Evolutionary conservation across 2,329 filamentous ascomycete genomes (phyloP).

Genomic region (Pyrenophora teres): DNA sequence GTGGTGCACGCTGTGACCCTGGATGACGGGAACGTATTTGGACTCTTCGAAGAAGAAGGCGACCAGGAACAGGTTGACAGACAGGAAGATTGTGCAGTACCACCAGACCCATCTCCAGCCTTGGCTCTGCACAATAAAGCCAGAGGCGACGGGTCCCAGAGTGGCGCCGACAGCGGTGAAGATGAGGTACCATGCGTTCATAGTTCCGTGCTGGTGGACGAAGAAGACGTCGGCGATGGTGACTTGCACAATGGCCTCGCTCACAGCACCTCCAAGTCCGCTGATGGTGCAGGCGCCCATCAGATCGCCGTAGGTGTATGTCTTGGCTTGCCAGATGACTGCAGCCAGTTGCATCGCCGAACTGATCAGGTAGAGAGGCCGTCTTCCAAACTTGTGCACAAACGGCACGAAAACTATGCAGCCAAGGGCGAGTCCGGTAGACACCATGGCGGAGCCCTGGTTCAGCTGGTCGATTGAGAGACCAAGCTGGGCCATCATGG

Average conservation of each 20-base stretch:
- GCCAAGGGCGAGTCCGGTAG: constrained; percentile 50
- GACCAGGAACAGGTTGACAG: constrained; percentile 46
- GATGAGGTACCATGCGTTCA: constrained; percentile 55
- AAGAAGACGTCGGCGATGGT: constrained; percentile 57
- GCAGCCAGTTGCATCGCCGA: constrained; percentile 45
- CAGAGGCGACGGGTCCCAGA: constrained; percentile 49
- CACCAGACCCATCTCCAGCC: constrained; percentile 60
- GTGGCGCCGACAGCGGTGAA: constrained; percentile 46
- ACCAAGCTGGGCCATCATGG: constrained; percentile 50
- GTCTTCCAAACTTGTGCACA: constrained; percentile 53
- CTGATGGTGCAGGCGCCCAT: constrained; percentile 51
- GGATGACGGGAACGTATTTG: constrained; percentile 18
- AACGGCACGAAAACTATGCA: constrained; percentile 53
- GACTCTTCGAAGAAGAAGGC: constrained; percentile 53
- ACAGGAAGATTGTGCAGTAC: constrained; percentile 52
- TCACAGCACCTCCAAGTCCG: constrained; percentile 52
- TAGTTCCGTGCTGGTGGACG: constrained; percentile 53
- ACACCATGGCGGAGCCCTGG: constrained; percentile 53
- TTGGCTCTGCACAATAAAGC: constrained; percentile 49
- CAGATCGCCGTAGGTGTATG: constrained; percentile 51
- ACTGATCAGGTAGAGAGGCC: constrained; percentile 54
- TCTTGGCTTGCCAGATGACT: constrained; percentile 53
- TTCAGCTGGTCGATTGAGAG: constrained; percentile 50
- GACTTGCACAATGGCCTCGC: constrained; percentile 54
- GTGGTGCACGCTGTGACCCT: constrained; percentile 6